A percentile compares a stretch with the other conserved stretches of the same genome.
phyloP scores from a whole-genome alignment of 164 flowering plant species.

The Vitis labrusca region DNA sequence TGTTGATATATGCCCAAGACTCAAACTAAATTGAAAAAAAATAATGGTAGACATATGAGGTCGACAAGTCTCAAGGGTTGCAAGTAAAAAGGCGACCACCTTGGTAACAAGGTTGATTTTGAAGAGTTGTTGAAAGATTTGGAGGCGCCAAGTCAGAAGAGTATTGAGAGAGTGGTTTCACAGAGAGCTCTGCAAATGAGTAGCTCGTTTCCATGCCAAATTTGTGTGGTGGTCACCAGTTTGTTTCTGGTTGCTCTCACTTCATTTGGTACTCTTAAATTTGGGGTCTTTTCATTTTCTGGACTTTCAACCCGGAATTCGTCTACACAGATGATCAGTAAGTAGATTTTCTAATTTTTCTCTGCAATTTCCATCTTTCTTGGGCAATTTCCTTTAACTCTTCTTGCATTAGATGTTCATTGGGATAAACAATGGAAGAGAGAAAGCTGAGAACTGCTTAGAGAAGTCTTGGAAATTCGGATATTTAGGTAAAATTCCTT shows the following conservation, averaged over 20 bases:
- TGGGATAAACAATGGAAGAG: too few relatives aligned
- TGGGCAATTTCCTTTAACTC: background rate
- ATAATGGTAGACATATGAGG: too few relatives aligned
- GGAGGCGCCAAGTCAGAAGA: slow-evolving; percentile 39
- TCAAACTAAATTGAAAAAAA: too few relatives aligned
- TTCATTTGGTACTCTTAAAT: slow-evolving; percentile 41
- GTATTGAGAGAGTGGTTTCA: slow-evolving; percentile 75
- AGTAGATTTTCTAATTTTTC: slow-evolving; percentile 17
- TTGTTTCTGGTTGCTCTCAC: slow-evolving; percentile 64
- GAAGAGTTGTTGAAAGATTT: too few relatives aligned
- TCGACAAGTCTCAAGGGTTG: too few relatives aligned
- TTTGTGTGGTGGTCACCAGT: slow-evolving; percentile 80
- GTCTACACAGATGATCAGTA: slow-evolving; percentile 37
- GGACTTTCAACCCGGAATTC: slow-evolving; percentile 38
- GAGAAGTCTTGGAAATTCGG: too few relatives aligned
- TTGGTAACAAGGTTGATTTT: too few relatives aligned
- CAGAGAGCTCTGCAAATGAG: slow-evolving; percentile 83
- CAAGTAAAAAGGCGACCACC: too few relatives aligned
- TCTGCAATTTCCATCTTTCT: background rate
- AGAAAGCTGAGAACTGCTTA: too few relatives aligned
- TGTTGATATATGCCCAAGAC: too few relatives aligned
- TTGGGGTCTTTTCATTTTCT: slow-evolving; percentile 40
- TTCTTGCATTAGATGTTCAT: too few relatives aligned
- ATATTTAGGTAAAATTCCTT: too few relatives aligned
- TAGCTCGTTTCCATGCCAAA: slow-evolving; percentile 79